Base-by-base conservation (phyloP, 495 filamentous ascomycete genomes). In the Bathelium albidoporum region DNA sequence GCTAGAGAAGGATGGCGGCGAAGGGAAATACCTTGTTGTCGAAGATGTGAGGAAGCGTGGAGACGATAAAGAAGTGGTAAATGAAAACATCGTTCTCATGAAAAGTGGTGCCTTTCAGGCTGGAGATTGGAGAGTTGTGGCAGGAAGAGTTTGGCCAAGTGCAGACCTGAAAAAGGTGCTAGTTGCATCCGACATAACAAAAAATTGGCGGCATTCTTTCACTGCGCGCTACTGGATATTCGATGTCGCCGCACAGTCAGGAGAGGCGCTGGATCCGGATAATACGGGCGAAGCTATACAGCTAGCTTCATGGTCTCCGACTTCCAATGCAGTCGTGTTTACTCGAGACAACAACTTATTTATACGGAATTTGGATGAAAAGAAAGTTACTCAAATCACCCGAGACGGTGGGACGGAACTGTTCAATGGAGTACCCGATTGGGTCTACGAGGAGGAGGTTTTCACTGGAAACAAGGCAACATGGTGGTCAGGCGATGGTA, bases 381-480 rank as follows among this genome's bases (percentile, higher is more conserved):
- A 78, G n/a, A 71, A 74, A 5, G 83, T 91, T 16, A 81, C 78
- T 3, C 84, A 85, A 64, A 87, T 98, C 64, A 98, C 94, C 16
- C 86, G 78, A 64, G 91, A 97, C 72, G 94, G 94, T 43, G 88
- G 92, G 0, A 74, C 80, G 1, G 83, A 97, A 64, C 82, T 94
- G 18, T 97, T 98, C 78, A 95, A 97, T 69, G 94, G 94, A 24
- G 85, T 96, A n/a, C 94, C 94, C 0, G 94, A 98, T 74, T 98
- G 94, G 94, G 94, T 98, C 0, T 98, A 97, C 68, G 94, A 98
- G 71, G 94, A 98, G 71, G 94, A 98, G 74, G 92, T 98, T 5
- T 88, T 97, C 66, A 66, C 76, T 1, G 85, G 84, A 2, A 88
- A 89, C 67, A 91, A 82, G 59, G 95, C 87, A 7, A 92, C 92